Percentiles rank a stretch among this genome's conserved stretches.
Evolutionary conservation across 805 yeast genomes (phyloP).

Genomic region (Isabelozyma rhagii): DNA sequence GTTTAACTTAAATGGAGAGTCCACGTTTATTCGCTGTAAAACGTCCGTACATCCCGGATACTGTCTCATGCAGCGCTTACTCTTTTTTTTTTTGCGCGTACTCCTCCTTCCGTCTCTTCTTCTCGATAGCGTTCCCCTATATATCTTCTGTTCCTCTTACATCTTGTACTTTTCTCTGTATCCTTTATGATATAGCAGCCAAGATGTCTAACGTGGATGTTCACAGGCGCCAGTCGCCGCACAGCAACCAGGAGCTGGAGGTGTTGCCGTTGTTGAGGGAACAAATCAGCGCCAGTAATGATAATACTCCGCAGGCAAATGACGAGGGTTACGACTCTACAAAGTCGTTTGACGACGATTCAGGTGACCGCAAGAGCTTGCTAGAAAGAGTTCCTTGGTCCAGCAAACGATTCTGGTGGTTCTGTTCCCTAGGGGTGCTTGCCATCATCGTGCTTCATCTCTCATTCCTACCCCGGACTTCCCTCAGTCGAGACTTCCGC

Average conservation of each 20-base stretch:
- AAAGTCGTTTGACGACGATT: slow-evolving; percentile 1
- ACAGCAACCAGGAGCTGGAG: background rate
- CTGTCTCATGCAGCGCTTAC: too few relatives aligned
- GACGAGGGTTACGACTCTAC: slow-evolving; percentile 2
- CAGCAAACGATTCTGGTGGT: slow-evolving; percentile 42
- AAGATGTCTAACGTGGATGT: too few relatives aligned
- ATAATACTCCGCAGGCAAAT: background rate
- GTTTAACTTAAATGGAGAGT: too few relatives aligned
- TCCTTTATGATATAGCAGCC: too few relatives aligned
- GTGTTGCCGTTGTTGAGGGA: background rate
- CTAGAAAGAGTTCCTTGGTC: slow-evolving; percentile 11
- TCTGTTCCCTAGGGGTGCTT: slow-evolving; percentile 46
- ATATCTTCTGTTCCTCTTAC: too few relatives aligned
- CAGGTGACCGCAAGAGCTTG: background rate
- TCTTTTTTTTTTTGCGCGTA: too few relatives aligned
- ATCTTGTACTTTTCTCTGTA: too few relatives aligned
- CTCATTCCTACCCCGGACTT: slow-evolving; percentile 80
- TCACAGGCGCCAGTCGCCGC: too few relatives aligned
- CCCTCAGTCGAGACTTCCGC: slow-evolving; percentile 75
- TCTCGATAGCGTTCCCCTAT: too few relatives aligned
- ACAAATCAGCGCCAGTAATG: background rate
- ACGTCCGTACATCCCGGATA: too few relatives aligned
- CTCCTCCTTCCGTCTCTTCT: too few relatives aligned
- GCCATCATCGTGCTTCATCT: slow-evolving; percentile 58
- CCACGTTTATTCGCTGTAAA: too few relatives aligned